Base-by-base conservation (phyloP, 1,284 basidiomycete genomes). In the Paramarasmius palmivorus region DNA sequence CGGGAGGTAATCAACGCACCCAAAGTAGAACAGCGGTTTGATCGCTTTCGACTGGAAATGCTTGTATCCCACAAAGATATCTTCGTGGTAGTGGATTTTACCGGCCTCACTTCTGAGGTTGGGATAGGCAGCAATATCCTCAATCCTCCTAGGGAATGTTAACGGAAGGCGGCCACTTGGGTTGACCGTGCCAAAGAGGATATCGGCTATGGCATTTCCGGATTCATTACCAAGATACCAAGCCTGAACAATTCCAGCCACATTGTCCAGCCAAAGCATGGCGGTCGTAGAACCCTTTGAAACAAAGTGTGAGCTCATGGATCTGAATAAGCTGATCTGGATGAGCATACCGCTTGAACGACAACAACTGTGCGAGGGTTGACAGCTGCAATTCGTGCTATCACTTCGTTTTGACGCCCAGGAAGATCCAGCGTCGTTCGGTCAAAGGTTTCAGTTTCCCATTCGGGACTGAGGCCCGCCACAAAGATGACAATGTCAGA, bases 181-280 rank as follows among this genome's bases (percentile, higher is more conserved):
- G 62, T 90, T 91, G 49, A 86, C 76, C 53, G 77, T 79, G 35
- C 90, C 90, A 65, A 82, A 91, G 14, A 93, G 63, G 14, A 92
- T 73, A 63, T 90, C 88, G 9, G 84, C 83, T 52, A 92, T 79
- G 0, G 86, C 85, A 63, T 88, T 87, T 2, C 90, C 90, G 14
- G 76, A 73, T 67, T 90, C 88, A 64, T 92, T 90, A 2, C 90
- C 90, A 4, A 81, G 83, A 62, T 90, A 91, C 84, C 84, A 87
- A 0, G 83, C 71, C 57, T 86, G 83, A 6, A 87, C 59, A 34
- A 86, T 65, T 2, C 76, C 78, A 17, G 68, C 66, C 14, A 84
- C 79, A 19, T 75, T 67, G 48, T 76, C 60, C 1, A 80, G 70
- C 84, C 84, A 87, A 10, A 84, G 83, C 84, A 86, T 86, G 0